phyloP scores from a whole-genome alignment of 208 protist species.

The Angomonas desouzai region DNA sequence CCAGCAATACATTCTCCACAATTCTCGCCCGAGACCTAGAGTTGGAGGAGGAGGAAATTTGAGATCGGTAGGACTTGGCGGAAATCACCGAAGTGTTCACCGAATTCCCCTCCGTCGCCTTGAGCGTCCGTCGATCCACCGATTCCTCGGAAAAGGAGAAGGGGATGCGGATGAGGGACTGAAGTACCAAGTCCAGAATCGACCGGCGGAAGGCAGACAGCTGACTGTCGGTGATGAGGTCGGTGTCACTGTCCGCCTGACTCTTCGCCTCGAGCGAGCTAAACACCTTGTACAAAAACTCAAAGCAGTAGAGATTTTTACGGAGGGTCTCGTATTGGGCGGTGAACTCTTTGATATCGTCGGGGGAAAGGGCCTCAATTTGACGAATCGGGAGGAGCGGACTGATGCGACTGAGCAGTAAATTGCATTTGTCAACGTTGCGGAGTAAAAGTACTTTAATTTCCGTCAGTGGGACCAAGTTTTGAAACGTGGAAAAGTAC shows the following conservation, averaged over 20 bases:
- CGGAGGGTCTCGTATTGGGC: constrained; percentile 20
- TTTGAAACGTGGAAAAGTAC: constrained; percentile 3
- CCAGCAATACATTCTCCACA: constrained; percentile 5
- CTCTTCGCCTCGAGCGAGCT: background rate
- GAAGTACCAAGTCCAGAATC: background rate
- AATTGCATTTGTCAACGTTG: constrained; percentile 23
- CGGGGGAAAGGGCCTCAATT: background rate
- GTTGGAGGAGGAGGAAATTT: constrained; percentile 5
- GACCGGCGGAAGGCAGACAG: background rate
- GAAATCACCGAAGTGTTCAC: background rate
- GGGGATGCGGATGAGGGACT: constrained; percentile 3
- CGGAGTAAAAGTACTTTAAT: constrained; percentile 4
- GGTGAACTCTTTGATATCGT: constrained; percentile 15
- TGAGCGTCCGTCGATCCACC: background rate
- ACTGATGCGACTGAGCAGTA: constrained; percentile 22
- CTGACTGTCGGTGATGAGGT: background rate
- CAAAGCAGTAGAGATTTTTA: constrained; percentile 23
- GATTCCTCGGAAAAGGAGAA: background rate
- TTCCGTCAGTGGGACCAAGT: constrained; percentile 1
- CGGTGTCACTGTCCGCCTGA: background rate
- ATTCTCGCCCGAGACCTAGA: background rate
- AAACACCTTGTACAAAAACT: constrained; percentile 11
- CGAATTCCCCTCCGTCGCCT: too few species aligned
- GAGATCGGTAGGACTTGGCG: background rate
- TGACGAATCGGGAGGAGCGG: constrained; percentile 10